Evolutionary conservation across 208 protist genomes (phyloP).

Genomic region (Wallacemonas sp.): DNA sequence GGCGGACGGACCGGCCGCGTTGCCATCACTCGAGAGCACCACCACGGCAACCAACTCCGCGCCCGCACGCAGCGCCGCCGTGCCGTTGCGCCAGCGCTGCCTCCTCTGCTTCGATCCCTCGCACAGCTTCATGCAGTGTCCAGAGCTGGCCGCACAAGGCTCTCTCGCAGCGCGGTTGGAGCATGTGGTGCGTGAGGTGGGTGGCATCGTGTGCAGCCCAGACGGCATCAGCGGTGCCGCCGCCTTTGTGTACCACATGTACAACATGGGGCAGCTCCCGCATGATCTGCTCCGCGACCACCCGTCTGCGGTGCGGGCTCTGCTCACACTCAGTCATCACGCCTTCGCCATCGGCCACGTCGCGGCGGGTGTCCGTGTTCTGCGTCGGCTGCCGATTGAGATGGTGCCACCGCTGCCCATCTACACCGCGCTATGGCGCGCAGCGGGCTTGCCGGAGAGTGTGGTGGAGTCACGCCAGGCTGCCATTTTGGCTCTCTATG

Average conservation of each 20-base stretch:
- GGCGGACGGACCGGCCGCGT: not conserved
- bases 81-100: constrained; percentile 57
- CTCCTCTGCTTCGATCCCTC: constrained; percentile 60
- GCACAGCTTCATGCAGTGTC: constrained; percentile 72
- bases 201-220: constrained; percentile 38
- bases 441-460: constrained; percentile 53
- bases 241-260: constrained; percentile 72
- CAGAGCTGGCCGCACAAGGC: constrained; percentile 50
- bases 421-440: constrained; percentile 66
- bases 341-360: constrained; percentile 39
- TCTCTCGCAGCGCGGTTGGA: constrained; percentile 42
- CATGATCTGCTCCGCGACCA: constrained; percentile 46
- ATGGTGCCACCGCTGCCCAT: constrained; percentile 39
- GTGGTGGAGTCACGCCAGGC: constrained; percentile 35
- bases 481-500: constrained; percentile 54
- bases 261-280: constrained; percentile 64
- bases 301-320: constrained; percentile 31
- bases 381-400: constrained; percentile 71
- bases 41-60: not conserved
- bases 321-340: constrained; percentile 35
- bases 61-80: constrained; percentile 49
- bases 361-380: constrained; percentile 53
- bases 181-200: constrained; percentile 53
- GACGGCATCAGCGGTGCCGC: constrained; percentile 69
- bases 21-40: constrained; percentile 2